These are phyloP conservation scores for Jatropha podagrica DNA, from an alignment of 441 rosid species.

Conservation along the genomic window DNA sequence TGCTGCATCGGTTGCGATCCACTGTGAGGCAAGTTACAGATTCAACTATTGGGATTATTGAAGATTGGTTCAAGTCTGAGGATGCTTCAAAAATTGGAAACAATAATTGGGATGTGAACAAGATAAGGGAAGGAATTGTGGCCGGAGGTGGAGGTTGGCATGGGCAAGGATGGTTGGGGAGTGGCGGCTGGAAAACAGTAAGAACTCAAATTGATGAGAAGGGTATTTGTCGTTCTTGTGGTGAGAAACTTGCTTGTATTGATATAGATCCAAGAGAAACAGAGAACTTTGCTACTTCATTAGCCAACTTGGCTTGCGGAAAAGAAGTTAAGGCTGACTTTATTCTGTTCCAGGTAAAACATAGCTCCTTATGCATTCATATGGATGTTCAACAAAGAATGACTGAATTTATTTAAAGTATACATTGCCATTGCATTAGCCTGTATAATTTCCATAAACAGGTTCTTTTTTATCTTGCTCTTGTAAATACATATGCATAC, in stretches of 20 bases:
- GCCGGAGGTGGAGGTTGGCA: constrained; percentile 98
- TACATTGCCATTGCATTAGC: too few species aligned
- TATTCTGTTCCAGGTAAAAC: constrained; percentile 61
- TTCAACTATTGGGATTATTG: constrained; percentile 49
- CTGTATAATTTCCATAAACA: background rate
- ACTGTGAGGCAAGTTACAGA: constrained; percentile 75
- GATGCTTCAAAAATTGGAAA: constrained; percentile 57
- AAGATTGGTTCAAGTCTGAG: constrained; percentile 76
- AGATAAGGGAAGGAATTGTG: constrained; percentile 55
- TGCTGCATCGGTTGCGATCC: constrained; percentile 70
- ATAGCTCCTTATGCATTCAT: background rate
- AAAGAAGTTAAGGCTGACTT: constrained; percentile 64
- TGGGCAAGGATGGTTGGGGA: constrained; percentile 92
- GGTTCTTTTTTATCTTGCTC: constrained; percentile 6
- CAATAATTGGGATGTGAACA: constrained; percentile 56
- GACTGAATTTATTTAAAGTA: background rate
- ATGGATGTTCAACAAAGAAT: background rate
- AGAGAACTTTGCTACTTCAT: constrained; percentile 61
- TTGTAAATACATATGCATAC: background rate
- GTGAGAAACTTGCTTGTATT: constrained; percentile 83
- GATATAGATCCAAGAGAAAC: constrained; percentile 91
- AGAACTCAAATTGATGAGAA: constrained; percentile 64
- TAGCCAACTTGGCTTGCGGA: constrained; percentile 62
- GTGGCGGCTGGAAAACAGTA: constrained; percentile 66
- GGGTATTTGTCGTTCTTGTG: constrained; percentile 72